Conservation (phyloP, 768 basidiomycete genomes). For the Leccinum sublutescens region DNA sequence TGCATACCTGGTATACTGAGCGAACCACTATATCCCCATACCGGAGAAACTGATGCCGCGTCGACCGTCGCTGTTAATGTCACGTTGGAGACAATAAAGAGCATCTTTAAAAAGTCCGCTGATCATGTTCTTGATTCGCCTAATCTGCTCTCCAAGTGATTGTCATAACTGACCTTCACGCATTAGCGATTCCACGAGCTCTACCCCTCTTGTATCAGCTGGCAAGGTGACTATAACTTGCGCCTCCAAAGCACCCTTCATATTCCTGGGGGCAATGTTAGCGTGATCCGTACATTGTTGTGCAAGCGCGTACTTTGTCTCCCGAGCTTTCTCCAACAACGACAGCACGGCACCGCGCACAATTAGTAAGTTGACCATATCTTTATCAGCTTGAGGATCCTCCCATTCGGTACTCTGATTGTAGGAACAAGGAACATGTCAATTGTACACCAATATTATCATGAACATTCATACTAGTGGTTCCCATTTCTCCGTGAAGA, state of each 20-base stretch:
- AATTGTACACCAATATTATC: neutral
- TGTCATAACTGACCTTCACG: slow-evolving; percentile 36
- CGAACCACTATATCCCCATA: slow-evolving; percentile 31
- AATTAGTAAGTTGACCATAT: slow-evolving; percentile 63
- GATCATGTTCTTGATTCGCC: neutral
- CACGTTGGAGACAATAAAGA: slow-evolving; percentile 82
- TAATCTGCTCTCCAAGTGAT: too few relatives aligned
- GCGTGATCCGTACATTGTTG: neutral
- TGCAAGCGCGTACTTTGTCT: slow-evolving; percentile 54
- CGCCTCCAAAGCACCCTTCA: slow-evolving; percentile 77
- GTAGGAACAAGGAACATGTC: neutral
- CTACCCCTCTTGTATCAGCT: slow-evolving; percentile 22
- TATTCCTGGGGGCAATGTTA: slow-evolving; percentile 41
- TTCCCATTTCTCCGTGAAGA: slow-evolving; percentile 72
- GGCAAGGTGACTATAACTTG: slow-evolving; percentile 68
- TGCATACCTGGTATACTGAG: too few relatives aligned
- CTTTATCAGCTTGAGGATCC: slow-evolving; percentile 50
- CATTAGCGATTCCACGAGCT: slow-evolving; percentile 41
- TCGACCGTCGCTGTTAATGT: slow-evolving; percentile 47
- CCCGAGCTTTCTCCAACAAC: slow-evolving; percentile 74
- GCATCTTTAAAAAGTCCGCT: slow-evolving; percentile 65
- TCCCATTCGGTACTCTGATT: slow-evolving; percentile 60
- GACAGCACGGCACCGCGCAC: slow-evolving; percentile 61
- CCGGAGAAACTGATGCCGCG: slow-evolving; percentile 36
- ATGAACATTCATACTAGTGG: slow-evolving; percentile 52